Evolutionary conservation across 1,139 yeast genomes (phyloP).

Genomic region (Trichomonascaceae sp.): DNA sequence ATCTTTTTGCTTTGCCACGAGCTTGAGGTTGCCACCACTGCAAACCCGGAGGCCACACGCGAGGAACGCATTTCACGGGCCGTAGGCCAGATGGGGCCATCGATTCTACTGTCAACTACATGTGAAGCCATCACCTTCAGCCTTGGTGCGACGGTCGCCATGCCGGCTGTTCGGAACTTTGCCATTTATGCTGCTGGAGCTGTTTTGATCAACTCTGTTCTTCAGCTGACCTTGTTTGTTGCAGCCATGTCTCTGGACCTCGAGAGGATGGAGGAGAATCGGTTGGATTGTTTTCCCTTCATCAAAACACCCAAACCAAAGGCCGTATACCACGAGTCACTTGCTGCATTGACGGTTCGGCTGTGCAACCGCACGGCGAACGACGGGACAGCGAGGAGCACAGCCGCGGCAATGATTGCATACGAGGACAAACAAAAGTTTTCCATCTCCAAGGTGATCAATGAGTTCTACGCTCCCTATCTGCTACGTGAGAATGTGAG

Average conservation of each 20-base stretch:
- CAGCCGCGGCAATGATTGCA: background rate
- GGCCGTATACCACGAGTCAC: conserved; percentile 9
- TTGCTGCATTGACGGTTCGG: conserved; percentile 14
- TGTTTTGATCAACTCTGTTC: conserved; percentile 54
- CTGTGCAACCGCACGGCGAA: no score
- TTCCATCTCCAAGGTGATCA: conserved; percentile 27
- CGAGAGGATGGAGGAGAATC: conserved; percentile 40
- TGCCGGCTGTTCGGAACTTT: conserved; percentile 95
- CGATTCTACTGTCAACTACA: conserved; percentile 63
- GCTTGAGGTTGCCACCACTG: conserved; percentile 40
- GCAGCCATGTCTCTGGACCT: conserved; percentile 62
- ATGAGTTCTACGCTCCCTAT: conserved; percentile 41
- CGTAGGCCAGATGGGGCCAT: conserved; percentile 70
- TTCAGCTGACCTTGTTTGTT: conserved; percentile 75
- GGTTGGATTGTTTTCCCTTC: conserved; percentile 42
- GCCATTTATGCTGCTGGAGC: conserved; percentile 88
- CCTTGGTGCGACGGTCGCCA: conserved; percentile 66
- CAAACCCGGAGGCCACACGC: conserved; percentile 33
- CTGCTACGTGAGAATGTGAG: conserved; percentile 37
- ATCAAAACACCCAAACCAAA: conserved; percentile 9
- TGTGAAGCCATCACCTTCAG: conserved; percentile 69
- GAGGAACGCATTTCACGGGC: conserved; percentile 49
- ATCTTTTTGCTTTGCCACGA: conserved; percentile 79
- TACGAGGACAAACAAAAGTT: background rate
- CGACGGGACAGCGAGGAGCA: background rate